Conservation (phyloP, 257 asterid genomes). For the Salvia hispanica region DNA sequence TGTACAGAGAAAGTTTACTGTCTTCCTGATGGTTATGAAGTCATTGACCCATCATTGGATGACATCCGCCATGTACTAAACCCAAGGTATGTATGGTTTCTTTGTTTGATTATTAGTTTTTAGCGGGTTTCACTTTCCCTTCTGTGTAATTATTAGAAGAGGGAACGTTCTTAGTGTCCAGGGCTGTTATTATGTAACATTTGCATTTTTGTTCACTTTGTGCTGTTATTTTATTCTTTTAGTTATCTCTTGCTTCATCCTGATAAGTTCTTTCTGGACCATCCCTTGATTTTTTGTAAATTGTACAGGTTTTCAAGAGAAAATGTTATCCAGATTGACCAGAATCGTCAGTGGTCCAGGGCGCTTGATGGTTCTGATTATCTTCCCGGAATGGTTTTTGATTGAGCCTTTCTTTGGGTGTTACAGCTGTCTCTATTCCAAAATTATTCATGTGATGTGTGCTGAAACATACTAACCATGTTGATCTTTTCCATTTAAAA, state of each 20-base stretch:
- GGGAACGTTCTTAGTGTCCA: neutral
- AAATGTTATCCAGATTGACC: slow-evolving; percentile 78
- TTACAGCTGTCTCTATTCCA: neutral
- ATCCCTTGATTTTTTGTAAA: slow-evolving; percentile 7
- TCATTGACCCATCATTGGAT: slow-evolving; percentile 87
- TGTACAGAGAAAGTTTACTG: slow-evolving; percentile 92
- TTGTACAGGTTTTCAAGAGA: slow-evolving; percentile 70
- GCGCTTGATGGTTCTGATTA: slow-evolving; percentile 99
- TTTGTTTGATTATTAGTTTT: slow-evolving; percentile 8
- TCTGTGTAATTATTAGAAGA: neutral
- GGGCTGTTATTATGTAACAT: neutral
- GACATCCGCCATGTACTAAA: slow-evolving; percentile 91
- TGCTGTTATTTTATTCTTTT: neutral
- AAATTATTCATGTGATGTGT: too few relatives aligned
- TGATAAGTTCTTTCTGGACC: slow-evolving; percentile 5
- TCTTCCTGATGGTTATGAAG: slow-evolving; percentile 99
- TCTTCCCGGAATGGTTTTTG: slow-evolving; percentile 94
- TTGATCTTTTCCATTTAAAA: slow-evolving; percentile 20
- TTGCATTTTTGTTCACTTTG: slow-evolving; percentile 8
- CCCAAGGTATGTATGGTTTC: slow-evolving; percentile 62
- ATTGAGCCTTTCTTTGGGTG: slow-evolving; percentile 19
- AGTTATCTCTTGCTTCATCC: slow-evolving; percentile 15
- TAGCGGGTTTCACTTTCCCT: neutral
- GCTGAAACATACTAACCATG: neutral
- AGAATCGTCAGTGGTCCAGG: slow-evolving; percentile 90